Evolutionary conservation across 441 rosid genomes (phyloP), one percentile per base, ranked within the genome.

Genomic region (Populus hybrid): DNA sequence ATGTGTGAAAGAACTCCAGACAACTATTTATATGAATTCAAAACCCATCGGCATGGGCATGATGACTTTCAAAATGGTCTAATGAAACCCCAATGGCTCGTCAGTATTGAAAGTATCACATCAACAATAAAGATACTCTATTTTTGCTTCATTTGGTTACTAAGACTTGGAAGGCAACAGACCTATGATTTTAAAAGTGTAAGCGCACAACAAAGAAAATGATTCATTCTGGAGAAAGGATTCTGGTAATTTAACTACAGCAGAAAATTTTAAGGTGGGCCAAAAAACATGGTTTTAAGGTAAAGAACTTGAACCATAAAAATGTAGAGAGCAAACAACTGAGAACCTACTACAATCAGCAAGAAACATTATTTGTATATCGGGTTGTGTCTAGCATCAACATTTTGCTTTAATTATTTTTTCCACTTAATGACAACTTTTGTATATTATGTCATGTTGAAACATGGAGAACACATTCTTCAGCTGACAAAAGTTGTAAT

Each of bases 1-100:
- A 77, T 95, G 97, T 84, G 80, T 89, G 68, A 92, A 89, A 83
- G 97, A 93, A 85, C 90, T 93, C 75, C 97, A 89, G 81, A 86
- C 88, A 77, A 91, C 89, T 72, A 85, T 88, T 79, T 86, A 84
- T 77, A 87, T 90, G 79, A 95, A 93, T 85, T 88, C 93, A 4
- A 92, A 91, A 88, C 91, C 94, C 78, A 85, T 86, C 81, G 88
- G 91, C 78, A 85, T 73, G 83, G 85, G 84, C n/a, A 75, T 82
- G 75, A 86, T 88, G 78, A 78, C 93, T 64, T 86, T 90, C 84
- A 88, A 88, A 88, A 83, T 85, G 85, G 84, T 84, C 82, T 89
- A 84, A 80, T 76, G 3, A 83, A 67, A 10, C 23, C 61, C 57
- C 66, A 65, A 74, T 36, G 46, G 57, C 67, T 67, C 65, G 71